Base-by-base conservation (phyloP, 129 eudicot species). In the Gnaphalium uliginosum region DNA sequence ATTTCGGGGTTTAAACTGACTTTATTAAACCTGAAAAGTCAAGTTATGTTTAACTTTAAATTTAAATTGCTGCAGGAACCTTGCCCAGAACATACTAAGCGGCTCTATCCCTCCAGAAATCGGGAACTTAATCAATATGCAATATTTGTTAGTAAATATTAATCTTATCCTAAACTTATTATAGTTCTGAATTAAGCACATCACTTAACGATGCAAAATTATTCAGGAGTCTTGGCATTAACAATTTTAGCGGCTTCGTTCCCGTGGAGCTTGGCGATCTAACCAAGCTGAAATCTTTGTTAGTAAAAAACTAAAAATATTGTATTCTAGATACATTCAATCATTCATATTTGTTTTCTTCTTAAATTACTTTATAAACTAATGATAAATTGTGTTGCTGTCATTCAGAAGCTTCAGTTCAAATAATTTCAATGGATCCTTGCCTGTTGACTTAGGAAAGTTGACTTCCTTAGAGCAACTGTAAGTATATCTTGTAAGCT, bases 151-250 rank as follows among this genome's bases (percentile, higher is more conserved):
- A 86, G 81, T 82, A 57, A 65, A 64, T 37, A 25, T 26, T 4
- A 25, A 68, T 30, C 37, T 64, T 68, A 21, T 65, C 35, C 5
- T 26, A 30, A 27, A n/a, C 18, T 69, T 76, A 27, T 67, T 51
- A 6, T 17, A 22, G 32, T 68, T 56, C 30, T 30, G 39, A 65
- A 63, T 37, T 33, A 48, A 56, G 4, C 17, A 33, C 50, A 23
- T 77, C 35, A 68, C 19, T 68, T 43, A 50, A 64, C 51, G 8
- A 66, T 81, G 27, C 19, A 4, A 14, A 63, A 27, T 50, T 66
- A 5, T n/a, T 50, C 84, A 89, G 96, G 91, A 83, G 91, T 72
- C 73, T 89, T 77, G 96, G 96, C 66, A 89, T 86, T 51, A 89
- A 89, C 76, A 89, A 89, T 72, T 68, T 89, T 71, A 89, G 77